Base-by-base conservation (phyloP, 2,329 filamentous ascomycete species). In the Emergomyces pasteurianus region DNA sequence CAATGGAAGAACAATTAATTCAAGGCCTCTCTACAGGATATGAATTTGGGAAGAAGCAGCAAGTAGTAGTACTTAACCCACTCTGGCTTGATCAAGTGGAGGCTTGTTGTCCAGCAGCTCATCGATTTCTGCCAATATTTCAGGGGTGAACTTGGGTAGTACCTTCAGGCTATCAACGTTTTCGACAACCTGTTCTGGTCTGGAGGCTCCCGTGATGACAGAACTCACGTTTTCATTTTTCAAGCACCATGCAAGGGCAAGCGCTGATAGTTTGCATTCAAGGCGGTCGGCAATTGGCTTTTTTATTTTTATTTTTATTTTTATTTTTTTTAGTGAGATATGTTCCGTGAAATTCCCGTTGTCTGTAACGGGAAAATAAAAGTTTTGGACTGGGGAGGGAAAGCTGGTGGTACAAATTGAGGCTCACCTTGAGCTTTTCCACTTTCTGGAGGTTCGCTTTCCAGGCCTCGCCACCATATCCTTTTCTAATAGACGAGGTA, bases 241-340 rank as follows among this genome's bases (percentile, higher is more conserved):
- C 34, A 82, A 75, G 55, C 74, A 75, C 83, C 83, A 86, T 0
- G 83, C 83, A 40, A 85, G 74, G n/a, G 81, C 77, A 8, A 86
- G 75, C 61, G 83, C 80, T 3, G 79, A 77, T 53, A 82, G 78
- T 56, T 82, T 83, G 61, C 84, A 78, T n/a, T 80, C 84, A 28
- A 90, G 76, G 67, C 78, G 81, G 56, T 88, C 80, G 1, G 87
- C 87, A 63, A 91, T 80, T 58, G 82, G 78, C 77, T 82, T 36
- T 75, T 63, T 49, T 14, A n/a, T n/a, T n/a, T n/a, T n/a, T n/a
- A n/a, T n/a, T n/a, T n/a, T n/a, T n/a, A n/a, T n/a, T n/a, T n/a
- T n/a, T n/a, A n/a, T n/a, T n/a, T n/a, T n/a, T n/a, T n/a, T n/a
- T n/a, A n/a, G 69, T 42, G 18, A 53, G 40, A 58, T 36, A 16